A percentile compares a stretch with the other conserved stretches of the same genome.
Conservation (phyloP, 805 yeast genomes). For the Ogataea salicorniae region DNA sequence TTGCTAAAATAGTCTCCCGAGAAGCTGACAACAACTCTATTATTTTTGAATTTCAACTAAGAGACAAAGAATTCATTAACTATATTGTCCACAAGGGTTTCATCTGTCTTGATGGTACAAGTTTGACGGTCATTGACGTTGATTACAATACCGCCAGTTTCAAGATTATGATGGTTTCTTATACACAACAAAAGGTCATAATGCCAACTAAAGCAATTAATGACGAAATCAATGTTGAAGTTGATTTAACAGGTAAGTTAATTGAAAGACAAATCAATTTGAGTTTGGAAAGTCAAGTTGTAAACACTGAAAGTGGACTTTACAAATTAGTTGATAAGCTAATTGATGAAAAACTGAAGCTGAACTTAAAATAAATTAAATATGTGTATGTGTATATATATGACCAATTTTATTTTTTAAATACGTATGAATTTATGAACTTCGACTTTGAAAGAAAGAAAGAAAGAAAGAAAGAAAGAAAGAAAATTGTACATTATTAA, state of each 20-base stretch:
- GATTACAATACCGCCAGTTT: constrained; percentile 55
- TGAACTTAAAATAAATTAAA: neutral
- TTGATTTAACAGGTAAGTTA: constrained; percentile 88
- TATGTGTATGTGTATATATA: neutral
- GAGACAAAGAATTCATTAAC: constrained; percentile 54
- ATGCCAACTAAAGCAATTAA: constrained; percentile 62
- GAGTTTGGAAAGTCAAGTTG: constrained; percentile 49
- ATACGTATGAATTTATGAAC: neutral
- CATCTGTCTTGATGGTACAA: constrained; percentile 87
- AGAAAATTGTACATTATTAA: neutral
- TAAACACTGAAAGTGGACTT: constrained; percentile 44
- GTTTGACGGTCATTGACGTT: constrained; percentile 81
- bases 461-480: neutral
- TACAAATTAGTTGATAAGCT: constrained; percentile 43
- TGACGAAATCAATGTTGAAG: constrained; percentile 80
- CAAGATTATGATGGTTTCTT: constrained; percentile 85
- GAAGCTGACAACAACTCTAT: constrained; percentile 70
- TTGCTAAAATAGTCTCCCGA: constrained; percentile 56
- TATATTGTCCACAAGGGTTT: constrained; percentile 95
- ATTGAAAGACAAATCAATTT: constrained; percentile 78
- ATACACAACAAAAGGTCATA: constrained; percentile 79
- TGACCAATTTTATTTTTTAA: neutral
- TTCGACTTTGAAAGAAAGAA: neutral
- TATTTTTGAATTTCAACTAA: constrained; percentile 64
- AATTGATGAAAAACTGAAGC: constrained; percentile 38